A percentile compares a stretch with the other conserved stretches of the same genome.
Evolutionary conservation across 768 basidiomycete genomes (phyloP).

Genomic region (Tricholomella constricta): DNA sequence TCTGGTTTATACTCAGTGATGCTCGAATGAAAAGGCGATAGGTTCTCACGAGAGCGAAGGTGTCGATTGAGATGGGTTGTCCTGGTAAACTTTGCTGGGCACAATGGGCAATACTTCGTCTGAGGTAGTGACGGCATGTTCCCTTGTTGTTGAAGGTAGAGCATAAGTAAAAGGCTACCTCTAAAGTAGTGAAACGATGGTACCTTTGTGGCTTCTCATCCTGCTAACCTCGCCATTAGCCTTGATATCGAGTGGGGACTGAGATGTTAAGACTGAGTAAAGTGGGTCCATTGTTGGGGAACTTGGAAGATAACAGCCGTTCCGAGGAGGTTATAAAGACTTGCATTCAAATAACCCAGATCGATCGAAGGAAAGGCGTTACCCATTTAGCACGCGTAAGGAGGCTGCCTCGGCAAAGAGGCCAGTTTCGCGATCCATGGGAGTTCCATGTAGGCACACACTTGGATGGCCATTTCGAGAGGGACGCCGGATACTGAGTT

Average conservation of each 20-base stretch:
- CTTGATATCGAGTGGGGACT: constrained; percentile 37
- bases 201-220: constrained; percentile 46
- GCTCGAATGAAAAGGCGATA: neutral
- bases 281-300: constrained; percentile 31
- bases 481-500: neutral
- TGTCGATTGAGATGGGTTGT: constrained; percentile 77
- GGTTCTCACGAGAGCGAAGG: constrained; percentile 65
- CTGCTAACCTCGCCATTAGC: constrained; percentile 44
- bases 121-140: constrained; percentile 74
- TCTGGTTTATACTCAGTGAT: constrained; percentile 39
- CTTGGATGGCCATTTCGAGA: neutral
- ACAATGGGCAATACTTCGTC: constrained; percentile 66
- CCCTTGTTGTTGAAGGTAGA: constrained; percentile 33
- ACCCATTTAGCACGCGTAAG: neutral
- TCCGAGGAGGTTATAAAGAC: constrained; percentile 36
- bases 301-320: constrained; percentile 18
- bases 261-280: constrained; percentile 26
- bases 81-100: constrained; percentile 73
- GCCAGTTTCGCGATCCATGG: constrained; percentile 4
- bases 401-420: constrained; percentile 7
- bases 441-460: constrained; percentile 3
- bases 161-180: neutral
- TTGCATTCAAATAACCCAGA: constrained; percentile 5
- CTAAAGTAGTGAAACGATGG: neutral
- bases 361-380: constrained; percentile 8